These are phyloP conservation scores for Cryptomeria japonica DNA, from an alignment of 75 land plant species.

Conservation along the genomic window DNA sequence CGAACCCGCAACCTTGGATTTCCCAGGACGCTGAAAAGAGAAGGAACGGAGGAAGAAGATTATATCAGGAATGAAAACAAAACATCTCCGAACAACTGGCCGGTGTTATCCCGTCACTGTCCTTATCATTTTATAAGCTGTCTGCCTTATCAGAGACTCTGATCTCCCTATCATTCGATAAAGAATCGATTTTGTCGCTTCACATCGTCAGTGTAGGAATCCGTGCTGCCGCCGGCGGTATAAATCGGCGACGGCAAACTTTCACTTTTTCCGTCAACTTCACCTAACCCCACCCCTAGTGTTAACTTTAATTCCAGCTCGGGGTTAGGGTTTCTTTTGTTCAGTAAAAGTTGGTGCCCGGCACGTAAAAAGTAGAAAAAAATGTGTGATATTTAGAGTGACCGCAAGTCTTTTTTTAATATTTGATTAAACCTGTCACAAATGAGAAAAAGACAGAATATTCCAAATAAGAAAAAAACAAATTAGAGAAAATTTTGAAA, in stretches of 20 bases:
- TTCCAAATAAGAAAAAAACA: too few species aligned
- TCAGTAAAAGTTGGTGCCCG: too few species aligned
- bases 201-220: neutral
- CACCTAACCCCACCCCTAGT: neutral
- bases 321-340: neutral
- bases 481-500: too few species aligned
- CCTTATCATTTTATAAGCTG: constrained; percentile 3
- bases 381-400: too few species aligned
- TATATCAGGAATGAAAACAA: constrained; percentile 1
- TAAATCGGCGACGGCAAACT: neutral
- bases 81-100: constrained; percentile 20
- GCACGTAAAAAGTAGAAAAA: too few species aligned
- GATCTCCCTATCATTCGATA: neutral
- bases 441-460: too few species aligned
- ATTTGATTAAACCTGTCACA: too few species aligned
- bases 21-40: neutral
- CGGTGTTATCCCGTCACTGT: constrained; percentile 16
- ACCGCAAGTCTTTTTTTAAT: too few species aligned
- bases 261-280: neutral
- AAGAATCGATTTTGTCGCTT: neutral
- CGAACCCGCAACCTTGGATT: constrained; percentile 8
- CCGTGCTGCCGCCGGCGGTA: constrained; percentile 5
- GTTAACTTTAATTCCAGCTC: too few species aligned
- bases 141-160: neutral
- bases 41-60: neutral